phyloP scores from a whole-genome alignment of 2,329 filamentous ascomycete genomes.

The Aureobasidium sp. region DNA sequence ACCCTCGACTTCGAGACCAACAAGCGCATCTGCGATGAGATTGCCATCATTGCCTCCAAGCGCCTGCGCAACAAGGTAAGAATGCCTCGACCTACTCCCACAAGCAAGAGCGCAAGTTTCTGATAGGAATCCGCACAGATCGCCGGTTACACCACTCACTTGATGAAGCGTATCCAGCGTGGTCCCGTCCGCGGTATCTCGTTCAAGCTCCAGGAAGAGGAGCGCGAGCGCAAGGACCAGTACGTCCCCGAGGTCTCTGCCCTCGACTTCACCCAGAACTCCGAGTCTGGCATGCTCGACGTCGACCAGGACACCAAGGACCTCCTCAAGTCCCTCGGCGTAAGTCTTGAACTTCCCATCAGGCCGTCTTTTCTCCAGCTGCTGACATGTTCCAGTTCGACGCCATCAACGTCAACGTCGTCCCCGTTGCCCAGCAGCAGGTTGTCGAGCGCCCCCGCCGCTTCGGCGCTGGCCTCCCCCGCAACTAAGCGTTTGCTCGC shows the following conservation, averaged over 20 bases:
- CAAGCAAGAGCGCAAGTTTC: not conserved
- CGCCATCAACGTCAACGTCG: conserved; percentile 91
- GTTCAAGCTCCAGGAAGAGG: conserved; percentile 99
- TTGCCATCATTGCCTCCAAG: conserved; percentile 98
- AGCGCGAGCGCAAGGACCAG: conserved; percentile 99
- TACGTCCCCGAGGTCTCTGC: conserved; percentile 98
- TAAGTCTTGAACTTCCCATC: conserved; percentile 51
- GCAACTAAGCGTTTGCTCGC: conserved; percentile 17
- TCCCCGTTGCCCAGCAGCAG: conserved; percentile 83
- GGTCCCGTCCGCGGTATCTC: conserved; percentile 99
- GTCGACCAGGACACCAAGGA: conserved; percentile 98
- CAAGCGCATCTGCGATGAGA: conserved; percentile 99
- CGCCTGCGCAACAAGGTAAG: conserved; percentile 96
- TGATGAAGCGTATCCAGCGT: conserved; percentile 99
- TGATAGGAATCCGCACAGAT: conserved; percentile 47
- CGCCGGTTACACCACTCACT: conserved; percentile 93
- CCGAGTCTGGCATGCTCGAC: conserved; percentile 86
- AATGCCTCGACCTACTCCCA: too few species aligned
- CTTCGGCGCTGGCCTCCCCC: conserved; percentile 55
- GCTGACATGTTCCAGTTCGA: conserved; percentile 62
- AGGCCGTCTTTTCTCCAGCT: not conserved
- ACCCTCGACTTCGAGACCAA: conserved; percentile 99
- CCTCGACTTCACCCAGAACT: conserved; percentile 93
- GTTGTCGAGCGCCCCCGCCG: conserved; percentile 70
- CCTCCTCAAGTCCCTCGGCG: conserved; percentile 94